Percentiles rank a stretch among this genome's conserved stretches.
Conservation (phyloP, 106 monocot genomes). For the Acorus gramineus region DNA sequence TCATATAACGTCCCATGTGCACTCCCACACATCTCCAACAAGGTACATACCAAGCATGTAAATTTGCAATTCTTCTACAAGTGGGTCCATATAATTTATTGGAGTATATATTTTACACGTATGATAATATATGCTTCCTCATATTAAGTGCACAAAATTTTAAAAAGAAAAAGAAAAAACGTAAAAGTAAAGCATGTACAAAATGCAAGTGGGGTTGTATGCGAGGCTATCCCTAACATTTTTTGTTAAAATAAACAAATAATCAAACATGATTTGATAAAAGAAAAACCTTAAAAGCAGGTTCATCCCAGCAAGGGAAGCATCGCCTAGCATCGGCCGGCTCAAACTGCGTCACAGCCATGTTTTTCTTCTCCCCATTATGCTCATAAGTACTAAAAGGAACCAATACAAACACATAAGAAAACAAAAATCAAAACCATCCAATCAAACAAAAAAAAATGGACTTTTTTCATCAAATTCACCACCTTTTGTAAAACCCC, state of each 20-base stretch:
- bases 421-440: background rate
- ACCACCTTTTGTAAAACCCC: constrained; percentile 82
- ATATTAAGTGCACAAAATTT: too few species aligned
- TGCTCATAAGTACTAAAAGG: constrained; percentile 51
- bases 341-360: constrained; percentile 95
- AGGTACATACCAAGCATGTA: too few species aligned
- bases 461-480: background rate
- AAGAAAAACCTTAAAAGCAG: constrained; percentile 62
- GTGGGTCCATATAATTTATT: too few species aligned
- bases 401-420: constrained; percentile 1
- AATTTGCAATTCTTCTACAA: too few species aligned
- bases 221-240: too few species aligned
- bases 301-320: constrained; percentile 99
- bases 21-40: too few species aligned
- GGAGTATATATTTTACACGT: too few species aligned
- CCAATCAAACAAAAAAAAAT: constrained; percentile 1
- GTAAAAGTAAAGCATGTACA: too few species aligned
- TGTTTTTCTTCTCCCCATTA: constrained; percentile 67
- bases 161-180: too few species aligned
- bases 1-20: too few species aligned
- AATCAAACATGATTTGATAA: background rate
- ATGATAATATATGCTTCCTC: too few species aligned
- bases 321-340: constrained; percentile 86
- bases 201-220: too few species aligned
- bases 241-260: background rate